phyloP scores from a whole-genome alignment of 768 basidiomycete species.

The Mycena filopes region DNA sequence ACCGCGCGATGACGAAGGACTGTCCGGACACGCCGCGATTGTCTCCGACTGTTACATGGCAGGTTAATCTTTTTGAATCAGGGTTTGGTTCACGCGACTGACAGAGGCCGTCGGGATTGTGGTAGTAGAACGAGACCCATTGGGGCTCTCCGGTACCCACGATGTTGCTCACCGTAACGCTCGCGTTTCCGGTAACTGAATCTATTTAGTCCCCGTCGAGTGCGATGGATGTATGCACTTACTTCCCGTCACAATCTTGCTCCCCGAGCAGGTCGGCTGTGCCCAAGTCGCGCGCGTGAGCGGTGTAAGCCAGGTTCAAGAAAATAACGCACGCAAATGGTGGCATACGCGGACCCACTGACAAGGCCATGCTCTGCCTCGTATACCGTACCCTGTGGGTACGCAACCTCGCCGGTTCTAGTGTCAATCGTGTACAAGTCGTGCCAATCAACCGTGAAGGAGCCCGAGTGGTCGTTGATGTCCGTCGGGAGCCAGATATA shows the following conservation, averaged over 20 bases:
- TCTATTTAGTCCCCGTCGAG: background rate
- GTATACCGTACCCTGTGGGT: slow-evolving; percentile 35
- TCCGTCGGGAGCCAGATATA: slow-evolving; percentile 42
- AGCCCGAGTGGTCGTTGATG: slow-evolving; percentile 39
- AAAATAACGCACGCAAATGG: slow-evolving; percentile 35
- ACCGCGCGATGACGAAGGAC: slow-evolving; percentile 35
- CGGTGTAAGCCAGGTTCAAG: too few species aligned
- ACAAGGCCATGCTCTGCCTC: slow-evolving; percentile 38
- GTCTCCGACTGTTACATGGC: slow-evolving; percentile 40
- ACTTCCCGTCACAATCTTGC: slow-evolving; percentile 37
- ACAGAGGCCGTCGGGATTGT: slow-evolving; percentile 40
- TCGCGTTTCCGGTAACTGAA: slow-evolving; percentile 32
- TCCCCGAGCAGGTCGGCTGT: slow-evolving; percentile 40
- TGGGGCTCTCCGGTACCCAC: slow-evolving; percentile 44
- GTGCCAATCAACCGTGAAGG: slow-evolving; percentile 38
- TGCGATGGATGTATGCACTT: background rate
- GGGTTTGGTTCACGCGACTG: too few species aligned
- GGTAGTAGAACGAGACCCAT: slow-evolving; percentile 46
- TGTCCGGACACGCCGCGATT: slow-evolving; percentile 38
- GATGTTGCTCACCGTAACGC: slow-evolving; percentile 40
- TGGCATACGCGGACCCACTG: slow-evolving; percentile 36
- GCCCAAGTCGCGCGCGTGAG: too few species aligned
- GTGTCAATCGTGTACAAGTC: slow-evolving; percentile 39
- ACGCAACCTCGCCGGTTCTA: slow-evolving; percentile 33
- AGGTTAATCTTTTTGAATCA: too few species aligned